Evolutionary conservation across 2,329 filamentous ascomycete genomes (phyloP).

Genomic region (Hymenoscyphus repandus): DNA sequence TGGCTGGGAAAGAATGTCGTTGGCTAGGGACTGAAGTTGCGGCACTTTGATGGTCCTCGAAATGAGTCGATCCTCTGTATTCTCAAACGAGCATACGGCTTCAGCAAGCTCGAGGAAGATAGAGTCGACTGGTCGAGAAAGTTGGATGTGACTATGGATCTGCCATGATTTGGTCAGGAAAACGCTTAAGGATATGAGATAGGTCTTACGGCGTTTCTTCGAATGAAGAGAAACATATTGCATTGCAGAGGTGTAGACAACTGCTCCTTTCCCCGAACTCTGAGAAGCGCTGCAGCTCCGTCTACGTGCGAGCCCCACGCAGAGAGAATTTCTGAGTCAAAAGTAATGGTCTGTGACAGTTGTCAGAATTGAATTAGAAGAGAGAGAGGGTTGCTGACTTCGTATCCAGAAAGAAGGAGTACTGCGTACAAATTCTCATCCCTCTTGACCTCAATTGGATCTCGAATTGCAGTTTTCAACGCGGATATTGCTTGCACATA

Average conservation of each 20-base stretch:
- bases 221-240: conserved; percentile 17
- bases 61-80: conserved; percentile 13
- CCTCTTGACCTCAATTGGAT: conserved; percentile 12
- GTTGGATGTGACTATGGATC: conserved; percentile 12
- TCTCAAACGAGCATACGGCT: conserved; percentile 3
- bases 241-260: conserved; percentile 7
- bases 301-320: conserved; percentile 16
- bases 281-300: conserved; percentile 11
- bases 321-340: conserved; percentile 8
- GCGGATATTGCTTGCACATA: conserved; percentile 11
- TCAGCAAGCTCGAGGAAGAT: conserved; percentile 9
- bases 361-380: background rate
- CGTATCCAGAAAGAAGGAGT: conserved; percentile 17
- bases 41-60: conserved; percentile 14
- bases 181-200: background rate
- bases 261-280: conserved; percentile 8
- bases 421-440: conserved; percentile 16
- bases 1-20: conserved; percentile 4
- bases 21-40: conserved; percentile 8
- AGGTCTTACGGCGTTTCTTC: conserved; percentile 11
- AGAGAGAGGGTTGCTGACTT: conserved; percentile 6
- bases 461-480: conserved; percentile 8
- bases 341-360: conserved; percentile 10
- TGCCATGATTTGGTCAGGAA: conserved; percentile 3
- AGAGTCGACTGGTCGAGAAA: conserved; percentile 9